Evolutionary conservation across 106 monocot genomes (phyloP), one percentile per base, ranked within the genome.

Genomic region (Phalaenopsis equestris): DNA sequence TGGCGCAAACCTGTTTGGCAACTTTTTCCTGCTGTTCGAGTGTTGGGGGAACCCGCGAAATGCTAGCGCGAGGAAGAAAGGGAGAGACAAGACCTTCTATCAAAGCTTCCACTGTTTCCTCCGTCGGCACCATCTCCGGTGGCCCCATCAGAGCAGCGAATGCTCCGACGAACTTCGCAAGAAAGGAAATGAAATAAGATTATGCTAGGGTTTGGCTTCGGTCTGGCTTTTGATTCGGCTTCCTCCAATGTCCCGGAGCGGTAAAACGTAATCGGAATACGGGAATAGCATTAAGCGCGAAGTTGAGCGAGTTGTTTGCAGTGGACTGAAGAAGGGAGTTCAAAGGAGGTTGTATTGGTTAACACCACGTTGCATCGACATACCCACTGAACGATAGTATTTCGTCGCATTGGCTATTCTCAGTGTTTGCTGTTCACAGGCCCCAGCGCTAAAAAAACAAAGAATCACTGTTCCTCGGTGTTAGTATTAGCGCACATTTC

Each of bases 51-150:
- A 67, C 77, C 5, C 61, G 75, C 6, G 46, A 61, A 37, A 42
- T 18, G 14, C 10, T 42, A 47, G 79, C 77, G 37, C 36, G 11
- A 6, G 86, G 86, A 5, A 91, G 89, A n/a, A 89, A 85, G 14
- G 93, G 93, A 42, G 18, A 21, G 30, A 93, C 89, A 70, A 94
- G 83, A 46, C 80, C 39, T 14, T 87, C 89, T 39, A 91, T 72
- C n/a, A 94, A 88, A 38, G 84, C 81, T 23, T 88, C 83, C n/a
- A 94, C 77, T 16, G 86, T 72, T 49, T 91, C 88, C 82, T 94
- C 94, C 79, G 43, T 81, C 19, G 84, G 78, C 16, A 83, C 85
- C 49, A 76, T 10, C 2, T 37, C 81, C 24, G 75, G 47, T 17
- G 21, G 45, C 23, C 47, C 6, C 46, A 47, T 75, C 46, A 37